A percentile compares a stretch with the other conserved stretches of the same genome.
phyloP scores from a whole-genome alignment of 768 basidiomycete species.

The Mycena alexandri region DNA sequence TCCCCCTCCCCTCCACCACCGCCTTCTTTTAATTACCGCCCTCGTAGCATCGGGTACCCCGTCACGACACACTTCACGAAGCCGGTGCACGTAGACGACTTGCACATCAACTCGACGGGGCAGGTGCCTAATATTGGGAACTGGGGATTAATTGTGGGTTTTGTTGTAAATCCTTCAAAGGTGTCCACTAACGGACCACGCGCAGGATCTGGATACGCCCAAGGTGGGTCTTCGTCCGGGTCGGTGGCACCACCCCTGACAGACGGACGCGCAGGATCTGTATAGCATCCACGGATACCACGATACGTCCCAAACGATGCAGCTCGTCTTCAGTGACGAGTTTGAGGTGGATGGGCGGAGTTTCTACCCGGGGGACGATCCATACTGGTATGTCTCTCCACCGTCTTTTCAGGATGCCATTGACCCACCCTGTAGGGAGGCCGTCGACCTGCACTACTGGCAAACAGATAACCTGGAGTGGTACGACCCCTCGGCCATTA shows the following conservation, averaged over 20 bases:
- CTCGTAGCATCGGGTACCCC: conserved; percentile 72
- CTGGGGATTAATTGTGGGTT: conserved; percentile 58
- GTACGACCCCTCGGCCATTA: conserved; percentile 77
- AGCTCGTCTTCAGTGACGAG: conserved; percentile 77
- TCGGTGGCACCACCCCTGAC: neutral
- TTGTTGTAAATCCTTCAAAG: no score
- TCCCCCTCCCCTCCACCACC: neutral
- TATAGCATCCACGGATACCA: conserved; percentile 55
- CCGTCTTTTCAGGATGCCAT: neutral
- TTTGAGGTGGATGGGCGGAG: conserved; percentile 71
- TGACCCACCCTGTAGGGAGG: conserved; percentile 48
- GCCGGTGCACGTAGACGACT: neutral
- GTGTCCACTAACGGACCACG: no score
- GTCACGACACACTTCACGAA: conserved; percentile 21
- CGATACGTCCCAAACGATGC: conserved; percentile 43
- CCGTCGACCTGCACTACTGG: conserved; percentile 78
- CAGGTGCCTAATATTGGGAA: conserved; percentile 47
- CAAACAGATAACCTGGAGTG: conserved; percentile 54
- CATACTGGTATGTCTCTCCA: conserved; percentile 55
- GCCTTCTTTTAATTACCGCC: no score
- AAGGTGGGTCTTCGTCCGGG: neutral
- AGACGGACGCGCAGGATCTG: conserved; percentile 45
- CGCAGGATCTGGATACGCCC: conserved; percentile 65
- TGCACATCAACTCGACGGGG: conserved; percentile 27
- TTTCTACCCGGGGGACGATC: conserved; percentile 65